Conservation (phyloP, 2,329 filamentous ascomycete genomes). For the Geosmithia flava region DNA sequence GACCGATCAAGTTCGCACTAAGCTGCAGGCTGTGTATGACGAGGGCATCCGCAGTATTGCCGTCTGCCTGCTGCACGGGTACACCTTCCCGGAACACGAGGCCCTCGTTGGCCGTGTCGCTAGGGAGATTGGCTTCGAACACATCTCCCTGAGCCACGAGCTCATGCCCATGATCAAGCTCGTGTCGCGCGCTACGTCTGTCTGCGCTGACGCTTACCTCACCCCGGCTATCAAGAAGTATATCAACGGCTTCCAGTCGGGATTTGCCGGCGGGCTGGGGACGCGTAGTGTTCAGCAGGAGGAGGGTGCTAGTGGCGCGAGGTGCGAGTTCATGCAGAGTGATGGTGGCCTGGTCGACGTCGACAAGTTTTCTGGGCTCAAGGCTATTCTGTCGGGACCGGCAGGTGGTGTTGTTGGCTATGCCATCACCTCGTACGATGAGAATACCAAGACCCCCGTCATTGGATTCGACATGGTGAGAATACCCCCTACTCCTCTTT, state of each 20-base stretch:
- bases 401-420: slow-evolving; percentile 93
- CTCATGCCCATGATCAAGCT: slow-evolving; percentile 32
- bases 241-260: slow-evolving; percentile 63
- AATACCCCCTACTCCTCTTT: background rate
- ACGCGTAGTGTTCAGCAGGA: slow-evolving; percentile 60
- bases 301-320: slow-evolving; percentile 52
- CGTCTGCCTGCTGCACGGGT: slow-evolving; percentile 84
- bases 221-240: slow-evolving; percentile 28
- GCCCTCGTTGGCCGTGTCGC: slow-evolving; percentile 65
- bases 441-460: slow-evolving; percentile 67
- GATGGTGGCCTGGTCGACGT: slow-evolving; percentile 66
- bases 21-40: slow-evolving; percentile 51
- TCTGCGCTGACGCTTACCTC: slow-evolving; percentile 31
- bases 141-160: slow-evolving; percentile 49
- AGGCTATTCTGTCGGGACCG: slow-evolving; percentile 77
- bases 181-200: slow-evolving; percentile 27
- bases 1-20: slow-evolving; percentile 37
- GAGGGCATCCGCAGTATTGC: slow-evolving; percentile 68
- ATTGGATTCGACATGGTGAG: slow-evolving; percentile 84
- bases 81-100: slow-evolving; percentile 83
- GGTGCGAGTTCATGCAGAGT: slow-evolving; percentile 94
- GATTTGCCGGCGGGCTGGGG: slow-evolving; percentile 72
- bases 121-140: slow-evolving; percentile 58
- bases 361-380: slow-evolving; percentile 70
- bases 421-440: slow-evolving; percentile 81